Conservation (phyloP, 2,329 filamentous ascomycete species). For the Dendrostoma leiphaemia region DNA sequence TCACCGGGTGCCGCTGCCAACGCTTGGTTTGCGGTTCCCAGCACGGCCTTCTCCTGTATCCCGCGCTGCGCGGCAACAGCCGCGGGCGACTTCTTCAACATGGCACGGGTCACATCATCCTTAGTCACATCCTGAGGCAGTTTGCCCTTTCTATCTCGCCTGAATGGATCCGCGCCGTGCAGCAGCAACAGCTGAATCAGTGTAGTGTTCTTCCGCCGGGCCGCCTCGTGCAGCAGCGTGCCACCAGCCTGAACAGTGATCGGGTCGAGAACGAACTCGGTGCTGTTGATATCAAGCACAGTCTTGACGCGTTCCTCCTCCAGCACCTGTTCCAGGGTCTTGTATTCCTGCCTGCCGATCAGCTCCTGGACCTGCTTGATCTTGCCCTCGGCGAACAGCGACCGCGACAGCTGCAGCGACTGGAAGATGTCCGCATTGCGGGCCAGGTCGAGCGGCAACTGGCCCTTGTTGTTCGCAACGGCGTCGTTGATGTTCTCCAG, state of each 20-base stretch:
- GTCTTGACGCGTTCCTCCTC: slow-evolving; percentile 84
- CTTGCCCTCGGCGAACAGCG: slow-evolving; percentile 84
- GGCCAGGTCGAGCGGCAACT: slow-evolving; percentile 82
- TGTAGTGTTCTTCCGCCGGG: slow-evolving; percentile 79
- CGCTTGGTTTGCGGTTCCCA: slow-evolving; percentile 65
- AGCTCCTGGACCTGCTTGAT: slow-evolving; percentile 81
- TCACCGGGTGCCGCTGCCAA: slow-evolving; percentile 54
- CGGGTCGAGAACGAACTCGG: slow-evolving; percentile 81
- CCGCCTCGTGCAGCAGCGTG: slow-evolving; percentile 89
- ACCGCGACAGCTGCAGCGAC: slow-evolving; percentile 84
- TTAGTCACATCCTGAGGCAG: slow-evolving; percentile 95
- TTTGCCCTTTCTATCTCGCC: slow-evolving; percentile 91
- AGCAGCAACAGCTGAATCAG: slow-evolving; percentile 88
- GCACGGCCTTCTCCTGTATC: slow-evolving; percentile 94
- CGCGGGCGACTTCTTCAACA: slow-evolving; percentile 91
- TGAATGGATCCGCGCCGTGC: slow-evolving; percentile 94
- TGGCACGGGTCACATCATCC: slow-evolving; percentile 82
- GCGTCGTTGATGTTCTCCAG: slow-evolving; percentile 85
- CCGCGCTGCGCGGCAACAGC: slow-evolving; percentile 91
- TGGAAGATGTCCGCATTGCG: slow-evolving; percentile 95
- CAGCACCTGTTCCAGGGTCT: slow-evolving; percentile 72
- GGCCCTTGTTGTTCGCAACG: slow-evolving; percentile 78
- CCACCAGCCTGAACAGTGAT: slow-evolving; percentile 79
- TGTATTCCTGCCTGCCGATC: slow-evolving; percentile 71
- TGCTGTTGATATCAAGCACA: slow-evolving; percentile 86